Conservation (phyloP, 2,329 filamentous ascomycete species). For the Sarocladium oryzae region DNA sequence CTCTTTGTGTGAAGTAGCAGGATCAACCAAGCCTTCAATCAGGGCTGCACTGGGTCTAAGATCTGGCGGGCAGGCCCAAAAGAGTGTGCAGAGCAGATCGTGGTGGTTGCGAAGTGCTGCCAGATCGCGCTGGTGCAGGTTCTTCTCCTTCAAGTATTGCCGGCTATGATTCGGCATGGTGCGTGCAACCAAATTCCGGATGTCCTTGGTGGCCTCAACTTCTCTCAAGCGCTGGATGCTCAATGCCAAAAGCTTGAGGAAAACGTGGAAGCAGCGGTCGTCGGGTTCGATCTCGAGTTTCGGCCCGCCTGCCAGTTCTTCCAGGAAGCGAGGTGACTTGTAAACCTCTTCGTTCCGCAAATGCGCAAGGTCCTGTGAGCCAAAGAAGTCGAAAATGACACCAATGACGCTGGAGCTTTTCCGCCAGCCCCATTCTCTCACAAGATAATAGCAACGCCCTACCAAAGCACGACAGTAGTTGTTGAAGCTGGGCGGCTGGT, state of each 20-base stretch:
- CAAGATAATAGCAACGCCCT: constrained; percentile 55
- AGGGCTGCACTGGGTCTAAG: constrained; percentile 46
- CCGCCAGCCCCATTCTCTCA: constrained; percentile 60
- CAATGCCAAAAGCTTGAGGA: constrained; percentile 57
- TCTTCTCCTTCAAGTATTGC: constrained; percentile 57
- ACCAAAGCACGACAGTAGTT: constrained; percentile 56
- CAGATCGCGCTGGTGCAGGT: constrained; percentile 52
- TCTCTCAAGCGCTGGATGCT: constrained; percentile 46
- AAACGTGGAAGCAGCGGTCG: constrained; percentile 61
- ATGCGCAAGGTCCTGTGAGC: constrained; percentile 53
- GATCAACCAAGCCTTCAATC: constrained; percentile 53
- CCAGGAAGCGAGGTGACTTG: constrained; percentile 54
- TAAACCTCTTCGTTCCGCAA: constrained; percentile 59
- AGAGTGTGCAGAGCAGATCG: constrained; percentile 60
- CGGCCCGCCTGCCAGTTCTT: constrained; percentile 42
- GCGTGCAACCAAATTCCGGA: constrained; percentile 54
- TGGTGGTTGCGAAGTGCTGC: constrained; percentile 62
- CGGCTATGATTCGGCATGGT: constrained; percentile 61
- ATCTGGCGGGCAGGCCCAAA: constrained; percentile 54
- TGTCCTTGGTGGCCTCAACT: constrained; percentile 45
- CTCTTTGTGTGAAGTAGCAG: constrained; percentile 57
- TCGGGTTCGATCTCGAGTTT: constrained; percentile 43
- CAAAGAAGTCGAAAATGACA: constrained; percentile 62
- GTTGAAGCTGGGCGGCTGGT: constrained; percentile 56
- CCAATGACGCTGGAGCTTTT: constrained; percentile 52